These are phyloP conservation scores for Pseudozyma thailandica DNA, from an alignment of 1,284 basidiomycete species.

Conservation along the genomic window DNA sequence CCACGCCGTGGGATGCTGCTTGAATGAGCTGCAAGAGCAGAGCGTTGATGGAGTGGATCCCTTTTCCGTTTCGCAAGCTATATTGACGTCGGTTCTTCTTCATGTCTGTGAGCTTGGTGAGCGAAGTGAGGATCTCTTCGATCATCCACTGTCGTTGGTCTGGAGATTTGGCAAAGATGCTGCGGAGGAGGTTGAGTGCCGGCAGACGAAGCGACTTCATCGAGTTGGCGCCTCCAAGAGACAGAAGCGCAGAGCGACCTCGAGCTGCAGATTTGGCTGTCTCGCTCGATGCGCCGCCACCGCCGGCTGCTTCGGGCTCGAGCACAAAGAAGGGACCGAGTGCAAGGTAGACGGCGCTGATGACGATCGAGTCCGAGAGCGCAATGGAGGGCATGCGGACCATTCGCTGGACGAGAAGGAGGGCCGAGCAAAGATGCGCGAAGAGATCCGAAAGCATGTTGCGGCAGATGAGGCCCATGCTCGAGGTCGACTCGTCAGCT, in stretches of 20 bases:
- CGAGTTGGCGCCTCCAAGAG: slow-evolving; percentile 60
- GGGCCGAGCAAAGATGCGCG: slow-evolving; percentile 49
- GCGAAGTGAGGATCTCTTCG: slow-evolving; percentile 88
- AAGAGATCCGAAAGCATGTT: slow-evolving; percentile 49
- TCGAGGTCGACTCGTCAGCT: slow-evolving; percentile 19
- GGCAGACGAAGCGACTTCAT: slow-evolving; percentile 85
- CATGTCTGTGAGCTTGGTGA: slow-evolving; percentile 88
- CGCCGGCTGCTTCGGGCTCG: slow-evolving; percentile 72
- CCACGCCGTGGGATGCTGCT: slow-evolving; percentile 72
- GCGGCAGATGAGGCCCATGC: slow-evolving; percentile 45
- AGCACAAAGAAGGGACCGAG: slow-evolving; percentile 89
- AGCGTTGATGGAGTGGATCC: slow-evolving; percentile 91
- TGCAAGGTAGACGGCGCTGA: slow-evolving; percentile 87
- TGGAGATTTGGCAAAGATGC: slow-evolving; percentile 89
- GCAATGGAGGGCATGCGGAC: slow-evolving; percentile 70
- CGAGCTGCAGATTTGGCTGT: slow-evolving; percentile 32
- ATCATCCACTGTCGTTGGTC: slow-evolving; percentile 94
- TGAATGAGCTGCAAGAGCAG: slow-evolving; percentile 94
- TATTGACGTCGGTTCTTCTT: slow-evolving; percentile 84
- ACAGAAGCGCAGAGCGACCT: slow-evolving; percentile 40
- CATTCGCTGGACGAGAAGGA: slow-evolving; percentile 69
- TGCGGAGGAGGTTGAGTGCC: slow-evolving; percentile 78
- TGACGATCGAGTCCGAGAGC: slow-evolving; percentile 72
- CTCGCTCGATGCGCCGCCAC: slow-evolving; percentile 33
- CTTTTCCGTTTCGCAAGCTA: slow-evolving; percentile 72